Percentiles rank a stretch among this genome's conserved stretches.
Evolutionary conservation across 2,329 filamentous ascomycete genomes (phyloP).

Genomic region (Paracorniculantispora psalliotae): DNA sequence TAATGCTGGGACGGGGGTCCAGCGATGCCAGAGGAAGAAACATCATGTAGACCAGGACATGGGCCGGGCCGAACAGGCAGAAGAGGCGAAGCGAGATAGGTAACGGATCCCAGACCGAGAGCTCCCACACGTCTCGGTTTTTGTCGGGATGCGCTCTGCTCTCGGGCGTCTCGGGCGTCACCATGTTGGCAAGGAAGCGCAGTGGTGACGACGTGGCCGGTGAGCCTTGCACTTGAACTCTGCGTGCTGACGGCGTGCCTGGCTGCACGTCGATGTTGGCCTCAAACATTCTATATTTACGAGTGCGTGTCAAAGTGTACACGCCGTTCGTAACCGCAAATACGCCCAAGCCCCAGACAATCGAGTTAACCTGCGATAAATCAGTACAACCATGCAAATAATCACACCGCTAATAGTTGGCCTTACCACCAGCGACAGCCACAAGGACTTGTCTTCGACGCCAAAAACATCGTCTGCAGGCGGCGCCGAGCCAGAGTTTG

Average conservation of each 20-base stretch:
- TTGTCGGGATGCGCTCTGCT: conserved; percentile 79
- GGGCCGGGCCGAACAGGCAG: conserved; percentile 87
- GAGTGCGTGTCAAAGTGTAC: conserved; percentile 75
- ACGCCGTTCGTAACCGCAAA: conserved; percentile 71
- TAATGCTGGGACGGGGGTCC: conserved; percentile 79
- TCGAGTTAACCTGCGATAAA: conserved; percentile 53
- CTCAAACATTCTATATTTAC: conserved; percentile 89
- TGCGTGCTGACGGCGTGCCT: conserved; percentile 77
- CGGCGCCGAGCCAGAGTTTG: conserved; percentile 58
- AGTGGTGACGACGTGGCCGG: conserved; percentile 75
- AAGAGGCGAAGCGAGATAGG: conserved; percentile 78
- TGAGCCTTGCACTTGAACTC: conserved; percentile 83
- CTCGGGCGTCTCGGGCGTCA: conserved; percentile 68
- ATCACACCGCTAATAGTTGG: conserved; percentile 18
- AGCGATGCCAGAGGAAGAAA: conserved; percentile 73
- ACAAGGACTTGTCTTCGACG: conserved; percentile 60
- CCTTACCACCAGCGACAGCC: conserved; percentile 54
- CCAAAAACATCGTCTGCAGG: conserved; percentile 78
- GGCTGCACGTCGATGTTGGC: conserved; percentile 71
- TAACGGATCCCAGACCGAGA: conserved; percentile 88
- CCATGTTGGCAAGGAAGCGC: conserved; percentile 62
- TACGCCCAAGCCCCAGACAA: conserved; percentile 64
- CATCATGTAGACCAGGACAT: conserved; percentile 85
- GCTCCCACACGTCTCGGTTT: conserved; percentile 86
- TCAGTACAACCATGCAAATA: conserved; percentile 14